A percentile compares a stretch with the other conserved stretches of the same genome.
phyloP scores from a whole-genome alignment of 441 rosid species.

The Eutrema salsugineum region DNA sequence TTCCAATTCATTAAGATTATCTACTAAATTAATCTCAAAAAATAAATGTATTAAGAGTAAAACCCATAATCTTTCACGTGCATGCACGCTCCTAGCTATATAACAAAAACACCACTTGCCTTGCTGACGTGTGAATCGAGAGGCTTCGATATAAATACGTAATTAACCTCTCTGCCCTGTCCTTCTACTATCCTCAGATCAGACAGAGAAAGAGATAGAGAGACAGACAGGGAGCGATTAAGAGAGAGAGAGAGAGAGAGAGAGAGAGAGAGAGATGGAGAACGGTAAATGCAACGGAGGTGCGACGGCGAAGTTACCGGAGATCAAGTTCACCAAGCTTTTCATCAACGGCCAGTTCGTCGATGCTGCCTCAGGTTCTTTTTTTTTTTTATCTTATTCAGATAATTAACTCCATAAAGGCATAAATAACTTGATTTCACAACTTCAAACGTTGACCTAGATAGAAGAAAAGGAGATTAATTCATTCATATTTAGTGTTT shows the following conservation, averaged over 20 bases:
- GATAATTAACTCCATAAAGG: neutral
- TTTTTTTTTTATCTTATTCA: neutral
- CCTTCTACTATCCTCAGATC: neutral
- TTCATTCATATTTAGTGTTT: neutral
- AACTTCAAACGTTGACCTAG: slow-evolving; percentile 15
- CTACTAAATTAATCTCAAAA: neutral
- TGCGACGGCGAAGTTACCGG: slow-evolving; percentile 36
- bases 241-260: neutral
- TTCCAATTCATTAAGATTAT: neutral
- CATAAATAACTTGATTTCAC: neutral
- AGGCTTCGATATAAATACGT: slow-evolving; percentile 21
- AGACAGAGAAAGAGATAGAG: neutral
- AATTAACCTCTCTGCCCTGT: slow-evolving; percentile 1
- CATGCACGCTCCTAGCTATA: slow-evolving; percentile 13
- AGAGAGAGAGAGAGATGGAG: slow-evolving; percentile 9
- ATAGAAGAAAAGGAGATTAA: neutral
- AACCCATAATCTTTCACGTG: slow-evolving; percentile 2
- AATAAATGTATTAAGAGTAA: neutral
- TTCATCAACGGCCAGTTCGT: slow-evolving; percentile 80
- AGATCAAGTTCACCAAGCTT: slow-evolving; percentile 63
- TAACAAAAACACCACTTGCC: slow-evolving; percentile 1
- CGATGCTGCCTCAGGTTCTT: slow-evolving; percentile 62
- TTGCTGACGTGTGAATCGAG: slow-evolving; percentile 21
- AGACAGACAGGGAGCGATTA: no score
- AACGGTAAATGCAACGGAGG: slow-evolving; percentile 29